Base-by-base conservation (phyloP, 257 asterid species). In the Ajuga chamaepitys region DNA sequence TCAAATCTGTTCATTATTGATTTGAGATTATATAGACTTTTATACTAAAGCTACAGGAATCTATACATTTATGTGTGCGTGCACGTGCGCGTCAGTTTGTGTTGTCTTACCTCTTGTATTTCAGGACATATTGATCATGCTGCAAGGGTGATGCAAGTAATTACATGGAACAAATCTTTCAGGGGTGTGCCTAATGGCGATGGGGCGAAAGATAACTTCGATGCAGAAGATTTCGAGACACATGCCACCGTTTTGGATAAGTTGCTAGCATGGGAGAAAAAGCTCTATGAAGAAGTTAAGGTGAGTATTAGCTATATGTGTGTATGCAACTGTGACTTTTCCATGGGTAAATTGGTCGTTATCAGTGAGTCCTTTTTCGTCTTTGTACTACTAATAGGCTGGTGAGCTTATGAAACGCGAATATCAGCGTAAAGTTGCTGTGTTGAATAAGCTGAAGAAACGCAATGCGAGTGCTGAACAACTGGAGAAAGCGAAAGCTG, bases 81-180 rank as follows among this genome's bases (percentile, higher is more conserved):
- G n/a, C n/a, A n/a, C n/a, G n/a, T n/a, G n/a, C n/a, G n/a, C n/a
- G n/a, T n/a, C n/a, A n/a, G n/a, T n/a, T n/a, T n/a, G n/a, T n/a
- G n/a, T n/a, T n/a, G n/a, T n/a, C n/a, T 1, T 4, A 25, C 28
- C 18, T 72, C 58, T 66, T 53, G 30, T 78, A 28, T 78, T 81
- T 79, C 90, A 93, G 98, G 95, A 47, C 97, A 86, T 77, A 93
- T 93, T 22, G 95, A 93, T 75, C 99, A 93, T 68, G 97, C 99
- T 30, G 87, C 89, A 3, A 79, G 96, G 70, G 99, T 93, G 24
- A 93, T 93, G 99, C 95, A 83, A 73, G 97, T 89, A 57, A 93
- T 93, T 62, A 93, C 99, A 16, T 93, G 99, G 99, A 93, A 93
- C 79, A 83, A 85, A 74, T 89, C 99, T 65, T 86, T 87, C 73